Evolutionary conservation across 805 yeast species (phyloP).

Genomic region (Kockiozyma suomiensis): DNA sequence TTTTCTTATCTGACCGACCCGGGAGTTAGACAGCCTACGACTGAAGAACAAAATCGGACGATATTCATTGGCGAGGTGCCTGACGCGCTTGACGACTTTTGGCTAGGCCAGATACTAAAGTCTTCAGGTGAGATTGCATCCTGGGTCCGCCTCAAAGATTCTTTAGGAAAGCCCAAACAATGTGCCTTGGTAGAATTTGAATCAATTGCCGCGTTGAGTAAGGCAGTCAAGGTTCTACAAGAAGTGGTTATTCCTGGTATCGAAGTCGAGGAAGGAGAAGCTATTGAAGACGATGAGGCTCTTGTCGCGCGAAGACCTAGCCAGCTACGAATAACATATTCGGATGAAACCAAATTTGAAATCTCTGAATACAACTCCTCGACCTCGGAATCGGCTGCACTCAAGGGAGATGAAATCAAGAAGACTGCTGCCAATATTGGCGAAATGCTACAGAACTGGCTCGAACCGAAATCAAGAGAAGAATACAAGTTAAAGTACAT

Average conservation of each 20-base stretch:
- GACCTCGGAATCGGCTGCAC: neutral
- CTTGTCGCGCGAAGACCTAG: constrained; percentile 6
- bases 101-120: constrained; percentile 28
- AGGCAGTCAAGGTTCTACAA: constrained; percentile 17
- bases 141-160: constrained; percentile 28
- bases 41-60: constrained; percentile 25
- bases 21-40: constrained; percentile 24
- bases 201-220: constrained; percentile 10
- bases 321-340: constrained; percentile 6
- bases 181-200: constrained; percentile 33
- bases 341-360: constrained; percentile 15
- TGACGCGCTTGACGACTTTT: constrained; percentile 31
- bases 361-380: neutral
- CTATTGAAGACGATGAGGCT: constrained; percentile 8
- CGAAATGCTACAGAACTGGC: constrained; percentile 20
- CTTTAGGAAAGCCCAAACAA: constrained; percentile 18
- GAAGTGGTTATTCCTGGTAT: constrained; percentile 23
- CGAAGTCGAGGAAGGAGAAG: constrained; percentile 25
- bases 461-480: constrained; percentile 17
- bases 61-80: constrained; percentile 27
- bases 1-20: constrained; percentile 16
- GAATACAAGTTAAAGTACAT: constrained; percentile 3
- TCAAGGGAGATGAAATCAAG: neutral
- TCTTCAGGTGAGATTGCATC: constrained; percentile 15
- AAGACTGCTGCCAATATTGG: neutral